These are phyloP conservation scores for Pythium angustatum DNA, from an alignment of 352 stramenopile species.

Conservation along the genomic window DNA sequence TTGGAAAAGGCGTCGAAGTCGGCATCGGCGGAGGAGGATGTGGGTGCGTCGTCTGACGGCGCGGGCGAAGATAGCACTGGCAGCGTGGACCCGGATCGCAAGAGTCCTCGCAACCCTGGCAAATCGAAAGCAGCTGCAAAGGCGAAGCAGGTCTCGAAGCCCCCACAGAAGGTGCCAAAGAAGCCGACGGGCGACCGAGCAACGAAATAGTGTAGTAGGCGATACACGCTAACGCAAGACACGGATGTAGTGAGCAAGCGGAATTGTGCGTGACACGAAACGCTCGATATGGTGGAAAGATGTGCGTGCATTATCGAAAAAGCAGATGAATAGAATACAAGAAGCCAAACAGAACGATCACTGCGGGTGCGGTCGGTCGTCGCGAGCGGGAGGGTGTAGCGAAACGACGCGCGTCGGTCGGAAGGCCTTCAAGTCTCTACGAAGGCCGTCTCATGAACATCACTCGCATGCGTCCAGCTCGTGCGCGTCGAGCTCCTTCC, in stretches of 20 bases:
- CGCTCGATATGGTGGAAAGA: background rate
- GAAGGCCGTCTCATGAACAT: no score
- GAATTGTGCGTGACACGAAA: slow-evolving; percentile 18
- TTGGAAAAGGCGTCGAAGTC: slow-evolving; percentile 14
- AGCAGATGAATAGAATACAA: slow-evolving; percentile 27
- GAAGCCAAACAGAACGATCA: slow-evolving; percentile 7
- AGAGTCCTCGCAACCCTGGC: slow-evolving; percentile 23
- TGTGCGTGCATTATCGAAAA: slow-evolving; percentile 10
- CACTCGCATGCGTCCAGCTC: no score
- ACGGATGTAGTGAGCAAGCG: background rate
- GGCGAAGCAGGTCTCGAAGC: slow-evolving; percentile 22
- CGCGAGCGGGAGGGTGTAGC: no score
- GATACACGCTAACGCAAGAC: no score
- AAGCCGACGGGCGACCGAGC: slow-evolving; percentile 19
- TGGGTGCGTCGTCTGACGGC: slow-evolving; percentile 18
- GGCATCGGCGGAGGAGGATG: slow-evolving; percentile 8
- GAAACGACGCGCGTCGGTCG: background rate
- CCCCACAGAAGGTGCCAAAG: slow-evolving; percentile 19
- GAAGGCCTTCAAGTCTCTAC: background rate
- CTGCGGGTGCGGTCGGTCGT: no score
- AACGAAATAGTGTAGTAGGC: no score
- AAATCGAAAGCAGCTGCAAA: slow-evolving; percentile 20
- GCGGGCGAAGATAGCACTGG: slow-evolving; percentile 24
- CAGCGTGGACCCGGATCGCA: slow-evolving; percentile 24
- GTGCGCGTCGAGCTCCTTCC: no score